Base-by-base conservation (phyloP, 176 grass and related monocot genomes). In the Carex littledalei region DNA sequence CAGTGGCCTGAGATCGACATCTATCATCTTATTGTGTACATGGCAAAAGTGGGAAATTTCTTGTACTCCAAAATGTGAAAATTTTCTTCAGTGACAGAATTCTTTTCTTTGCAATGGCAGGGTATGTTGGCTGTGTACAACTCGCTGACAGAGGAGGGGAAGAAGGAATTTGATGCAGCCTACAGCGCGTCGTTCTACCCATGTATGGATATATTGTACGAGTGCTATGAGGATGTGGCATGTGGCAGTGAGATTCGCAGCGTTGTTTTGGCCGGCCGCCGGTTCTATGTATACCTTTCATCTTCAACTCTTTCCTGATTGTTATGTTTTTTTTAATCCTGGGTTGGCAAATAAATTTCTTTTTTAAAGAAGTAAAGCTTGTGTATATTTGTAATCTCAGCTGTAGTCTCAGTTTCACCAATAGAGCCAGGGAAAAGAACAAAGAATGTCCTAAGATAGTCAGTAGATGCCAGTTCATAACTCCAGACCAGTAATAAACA, bases 121-220 rank as follows among this genome's bases (percentile, higher is more conserved):
- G 93, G 90, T 6, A 95, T 92, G 93, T 87, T 95, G 60, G 88
- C 85, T 20, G 90, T 95, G 34, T 95, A 91, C 84, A 89, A 92
- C 63, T 87, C 93, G 2, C 64, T 92, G 21, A 84, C 90, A 0
- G 93, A 89, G 58, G 85, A 92, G 22, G 93, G 61, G 21, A 95
- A 92, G 62, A 92, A 87, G 85, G 93, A 92, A 83, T 95, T 95
- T 71, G 61, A 91, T 59, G 85, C 80, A 54, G 93, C 93, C 1
- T 95, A 94, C 74, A 90, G 93, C 81, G 90, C 93, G 22, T 90
- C 93, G 12, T 92, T 31, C 49, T 94, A 92, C 83, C 90, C 90
- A 16, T 90, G 90, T 89, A 95, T 95, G 87, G 88, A 95, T 78
- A 92, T 90, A 21, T 82, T 95, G 72, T 95, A 84, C 5, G 90